phyloP scores from a whole-genome alignment of 2,329 filamentous ascomycete species.

The Ophiostoma sp. region DNA sequence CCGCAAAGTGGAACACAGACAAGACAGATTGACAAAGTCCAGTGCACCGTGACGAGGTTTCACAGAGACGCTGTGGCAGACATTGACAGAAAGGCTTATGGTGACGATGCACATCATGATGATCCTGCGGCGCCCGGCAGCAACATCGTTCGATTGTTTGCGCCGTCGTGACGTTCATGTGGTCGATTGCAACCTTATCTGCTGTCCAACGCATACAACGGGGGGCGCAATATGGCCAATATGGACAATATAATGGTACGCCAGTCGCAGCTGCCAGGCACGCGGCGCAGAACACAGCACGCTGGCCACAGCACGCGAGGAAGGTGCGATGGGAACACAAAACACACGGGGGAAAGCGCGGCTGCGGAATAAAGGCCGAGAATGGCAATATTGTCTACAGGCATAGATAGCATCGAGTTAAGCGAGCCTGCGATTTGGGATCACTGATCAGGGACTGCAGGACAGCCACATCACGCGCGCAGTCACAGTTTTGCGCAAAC shows the following conservation, averaged over 20 bases:
- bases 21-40: not conserved
- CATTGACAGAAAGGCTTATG: not conserved
- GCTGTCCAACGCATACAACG: conserved; percentile 1
- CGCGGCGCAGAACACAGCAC: not conserved
- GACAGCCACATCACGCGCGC: not conserved
- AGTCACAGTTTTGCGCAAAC: not conserved
- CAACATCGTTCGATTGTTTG: conserved; percentile 1
- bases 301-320: not conserved
- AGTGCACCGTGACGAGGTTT: conserved; percentile 4
- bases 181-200: not conserved
- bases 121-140: not conserved
- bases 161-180: not conserved
- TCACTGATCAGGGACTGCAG: not conserved
- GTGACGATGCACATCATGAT: not conserved
- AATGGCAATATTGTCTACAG: not conserved
- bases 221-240: not conserved
- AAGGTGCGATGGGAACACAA: not conserved
- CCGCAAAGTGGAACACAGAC: not conserved
- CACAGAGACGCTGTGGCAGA: not conserved
- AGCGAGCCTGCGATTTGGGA: not conserved
- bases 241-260: not conserved
- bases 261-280: not conserved
- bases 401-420: not conserved
- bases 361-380: not conserved
- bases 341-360: not conserved